Conservation (phyloP, 805 yeast genomes). For the Metschnikowia lochheadii region DNA sequence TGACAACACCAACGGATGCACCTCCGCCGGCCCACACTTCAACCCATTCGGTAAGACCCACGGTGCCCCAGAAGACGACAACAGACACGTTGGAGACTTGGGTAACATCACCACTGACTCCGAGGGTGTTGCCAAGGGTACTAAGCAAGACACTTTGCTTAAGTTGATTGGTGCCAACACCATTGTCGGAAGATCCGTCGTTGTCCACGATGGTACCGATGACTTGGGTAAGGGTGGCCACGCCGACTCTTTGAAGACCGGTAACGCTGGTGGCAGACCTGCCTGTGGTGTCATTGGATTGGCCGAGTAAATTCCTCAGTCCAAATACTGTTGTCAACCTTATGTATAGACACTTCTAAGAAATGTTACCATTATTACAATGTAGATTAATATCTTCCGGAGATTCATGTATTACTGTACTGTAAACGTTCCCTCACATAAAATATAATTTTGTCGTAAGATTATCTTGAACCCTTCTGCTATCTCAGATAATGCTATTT, state of each 20-base stretch:
- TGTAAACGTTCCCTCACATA: constrained; percentile 10
- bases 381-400: background rate
- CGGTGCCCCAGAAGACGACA: constrained; percentile 84
- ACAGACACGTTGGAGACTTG: constrained; percentile 91
- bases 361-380: background rate
- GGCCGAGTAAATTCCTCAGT: constrained; percentile 30
- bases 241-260: constrained; percentile 88
- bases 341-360: background rate
- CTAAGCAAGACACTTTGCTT: constrained; percentile 70
- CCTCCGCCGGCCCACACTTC: constrained; percentile 97
- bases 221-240: constrained; percentile 94
- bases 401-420: background rate
- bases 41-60: constrained; percentile 84
- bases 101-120: constrained; percentile 92
- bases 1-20: constrained; percentile 98
- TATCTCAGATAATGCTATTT: constrained; percentile 2
- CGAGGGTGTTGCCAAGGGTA: constrained; percentile 86
- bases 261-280: constrained; percentile 97
- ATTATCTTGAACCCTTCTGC: constrained; percentile 1
- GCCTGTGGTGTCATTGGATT: constrained; percentile 98
- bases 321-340: background rate
- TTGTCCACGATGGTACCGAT: constrained; percentile 87
- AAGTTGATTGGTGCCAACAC: constrained; percentile 84
- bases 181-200: constrained; percentile 91
- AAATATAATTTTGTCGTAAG: constrained; percentile 2